Evolutionary conservation across 352 stramenopile genomes (phyloP).

Genomic region (Pythium plurisporium): DNA sequence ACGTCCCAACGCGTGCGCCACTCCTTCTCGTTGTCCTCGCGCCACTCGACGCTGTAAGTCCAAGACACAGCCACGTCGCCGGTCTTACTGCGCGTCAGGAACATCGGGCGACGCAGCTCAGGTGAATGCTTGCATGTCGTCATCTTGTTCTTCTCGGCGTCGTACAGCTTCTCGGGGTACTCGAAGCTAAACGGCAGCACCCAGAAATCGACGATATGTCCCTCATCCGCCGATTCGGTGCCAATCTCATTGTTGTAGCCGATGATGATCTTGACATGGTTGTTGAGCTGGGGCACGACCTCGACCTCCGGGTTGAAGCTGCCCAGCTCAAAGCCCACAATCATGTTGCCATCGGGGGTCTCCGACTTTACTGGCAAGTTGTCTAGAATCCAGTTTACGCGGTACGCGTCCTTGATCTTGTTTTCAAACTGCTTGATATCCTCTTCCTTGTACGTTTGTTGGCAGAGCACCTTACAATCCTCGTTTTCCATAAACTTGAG

Average conservation of each 20-base stretch:
- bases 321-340: constrained; percentile 85
- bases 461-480: constrained; percentile 66
- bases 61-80: constrained; percentile 85
- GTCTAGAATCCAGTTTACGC: constrained; percentile 99
- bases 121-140: constrained; percentile 63
- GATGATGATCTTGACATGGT: constrained; percentile 99
- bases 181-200: constrained; percentile 97
- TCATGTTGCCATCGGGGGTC: constrained; percentile 55
- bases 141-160: constrained; percentile 69
- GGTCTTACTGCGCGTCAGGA: constrained; percentile 80
- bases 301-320: constrained; percentile 90
- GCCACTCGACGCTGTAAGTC: constrained; percentile 99
- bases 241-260: constrained; percentile 93
- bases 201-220: constrained; percentile 98
- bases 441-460: constrained; percentile 90
- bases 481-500: constrained; percentile 87
- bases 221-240: constrained; percentile 65
- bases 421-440: constrained; percentile 89
- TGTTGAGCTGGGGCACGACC: constrained; percentile 93
- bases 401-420: constrained; percentile 96
- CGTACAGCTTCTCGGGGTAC: constrained; percentile 81
- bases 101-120: constrained; percentile 66
- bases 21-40: constrained; percentile 89
- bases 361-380: constrained; percentile 93
- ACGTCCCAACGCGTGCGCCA: constrained; percentile 99